Percentiles rank a stretch among this genome's conserved stretches.
These are phyloP conservation scores for Primulina eburnea DNA, from an alignment of 257 asterid genomes.

Conservation along the genomic window DNA sequence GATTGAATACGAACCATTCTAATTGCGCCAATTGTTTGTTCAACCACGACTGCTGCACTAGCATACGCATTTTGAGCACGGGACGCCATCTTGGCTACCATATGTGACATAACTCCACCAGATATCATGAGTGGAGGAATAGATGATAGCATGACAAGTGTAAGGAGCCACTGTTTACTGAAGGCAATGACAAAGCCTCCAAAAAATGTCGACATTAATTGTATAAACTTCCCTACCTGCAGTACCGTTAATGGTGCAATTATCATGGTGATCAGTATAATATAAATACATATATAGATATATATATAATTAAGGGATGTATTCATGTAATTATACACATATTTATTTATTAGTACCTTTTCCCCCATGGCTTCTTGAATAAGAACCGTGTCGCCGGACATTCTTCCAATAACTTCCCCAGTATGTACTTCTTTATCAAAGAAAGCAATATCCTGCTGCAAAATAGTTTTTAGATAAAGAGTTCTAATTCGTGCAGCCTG, in stretches of 20 bases:
- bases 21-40: conserved; percentile 80
- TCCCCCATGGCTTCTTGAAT: conserved; percentile 95
- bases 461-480: conserved; percentile 61
- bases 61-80: conserved; percentile 79
- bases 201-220: conserved; percentile 61
- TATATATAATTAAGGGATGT: no score
- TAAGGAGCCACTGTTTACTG: conserved; percentile 78
- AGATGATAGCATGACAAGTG: conserved; percentile 71
- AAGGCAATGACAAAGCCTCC: conserved; percentile 80
- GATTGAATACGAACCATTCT: conserved; percentile 48
- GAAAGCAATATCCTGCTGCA: conserved; percentile 79
- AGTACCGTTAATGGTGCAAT: no score
- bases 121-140: conserved; percentile 74
- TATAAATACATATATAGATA: no score
- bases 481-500: conserved; percentile 76
- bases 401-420: conserved; percentile 80
- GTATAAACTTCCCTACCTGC: conserved; percentile 78
- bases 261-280: no score
- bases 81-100: conserved; percentile 68
- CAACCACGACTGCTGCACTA: conserved; percentile 65
- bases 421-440: conserved; percentile 76
- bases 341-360: conserved; percentile 41
- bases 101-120: conserved; percentile 60
- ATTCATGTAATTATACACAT: no score
- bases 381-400: conserved; percentile 94